These are phyloP conservation scores for Babesia ovis DNA, from an alignment of 169 alveolate species.

Conservation along the genomic window DNA sequence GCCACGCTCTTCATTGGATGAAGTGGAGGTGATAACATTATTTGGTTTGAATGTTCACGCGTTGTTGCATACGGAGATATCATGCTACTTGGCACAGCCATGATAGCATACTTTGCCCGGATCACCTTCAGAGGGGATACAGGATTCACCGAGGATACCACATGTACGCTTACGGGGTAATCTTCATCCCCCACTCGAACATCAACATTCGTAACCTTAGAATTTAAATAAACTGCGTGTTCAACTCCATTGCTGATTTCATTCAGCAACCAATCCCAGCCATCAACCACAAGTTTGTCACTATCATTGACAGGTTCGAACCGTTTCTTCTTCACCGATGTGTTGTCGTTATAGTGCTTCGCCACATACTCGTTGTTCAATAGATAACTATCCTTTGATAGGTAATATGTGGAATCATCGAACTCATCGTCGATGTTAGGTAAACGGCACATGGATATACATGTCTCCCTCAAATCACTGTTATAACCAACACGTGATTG, in stretches of 20 bases:
- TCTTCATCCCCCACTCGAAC: constrained; percentile 17
- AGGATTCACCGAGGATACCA: neutral
- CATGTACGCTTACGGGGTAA: constrained; percentile 17
- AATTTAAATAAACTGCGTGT: constrained; percentile 54
- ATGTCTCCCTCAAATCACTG: constrained; percentile 57
- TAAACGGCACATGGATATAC: constrained; percentile 65
- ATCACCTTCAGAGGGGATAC: neutral
- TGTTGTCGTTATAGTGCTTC: constrained; percentile 41
- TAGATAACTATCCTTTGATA: constrained; percentile 23
- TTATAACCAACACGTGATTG: constrained; percentile 66
- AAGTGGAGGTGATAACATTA: constrained; percentile 67
- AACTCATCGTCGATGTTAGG: constrained; percentile 36
- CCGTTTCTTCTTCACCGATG: constrained; percentile 31
- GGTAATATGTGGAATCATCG: constrained; percentile 22
- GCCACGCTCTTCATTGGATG: constrained; percentile 67
- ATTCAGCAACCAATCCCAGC: constrained; percentile 79
- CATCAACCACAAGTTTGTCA: constrained; percentile 75
- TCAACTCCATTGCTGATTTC: constrained; percentile 54
- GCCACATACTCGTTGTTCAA: constrained; percentile 53
- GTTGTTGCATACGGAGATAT: constrained; percentile 26
- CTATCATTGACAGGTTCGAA: constrained; percentile 60
- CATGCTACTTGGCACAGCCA: constrained; percentile 41
- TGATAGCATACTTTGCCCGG: constrained; percentile 30
- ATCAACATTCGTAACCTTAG: constrained; percentile 61
- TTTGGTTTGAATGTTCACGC: constrained; percentile 56